phyloP scores from a whole-genome alignment of 352 stramenopile species.

The Pythium apleroticum region DNA sequence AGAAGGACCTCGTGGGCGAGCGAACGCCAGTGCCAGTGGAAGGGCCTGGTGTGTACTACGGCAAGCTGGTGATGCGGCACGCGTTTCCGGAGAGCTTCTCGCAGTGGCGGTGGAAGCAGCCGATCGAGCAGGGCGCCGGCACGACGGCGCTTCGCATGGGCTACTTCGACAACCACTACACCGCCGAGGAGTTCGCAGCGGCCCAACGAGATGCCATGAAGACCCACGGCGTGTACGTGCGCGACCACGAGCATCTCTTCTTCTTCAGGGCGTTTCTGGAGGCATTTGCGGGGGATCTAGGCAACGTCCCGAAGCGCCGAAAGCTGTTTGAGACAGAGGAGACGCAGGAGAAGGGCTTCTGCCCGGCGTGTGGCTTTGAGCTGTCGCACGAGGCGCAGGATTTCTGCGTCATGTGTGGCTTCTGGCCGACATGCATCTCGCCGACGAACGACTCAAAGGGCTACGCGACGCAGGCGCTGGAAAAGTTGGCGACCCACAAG shows the following conservation, averaged over 20 bases:
- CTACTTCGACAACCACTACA: slow-evolving; percentile 56
- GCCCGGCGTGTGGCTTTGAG: slow-evolving; percentile 43
- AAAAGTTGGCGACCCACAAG: slow-evolving; percentile 30
- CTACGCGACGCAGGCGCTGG: slow-evolving; percentile 48
- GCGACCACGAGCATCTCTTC: slow-evolving; percentile 67
- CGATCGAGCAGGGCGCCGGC: slow-evolving; percentile 83
- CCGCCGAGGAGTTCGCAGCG: slow-evolving; percentile 36
- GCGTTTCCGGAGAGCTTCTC: slow-evolving; percentile 82
- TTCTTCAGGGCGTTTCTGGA: slow-evolving; percentile 65
- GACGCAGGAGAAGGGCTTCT: slow-evolving; percentile 24
- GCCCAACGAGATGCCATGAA: slow-evolving; percentile 34
- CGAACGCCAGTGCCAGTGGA: slow-evolving; percentile 56
- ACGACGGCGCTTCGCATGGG: slow-evolving; percentile 67
- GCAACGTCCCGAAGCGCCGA: slow-evolving; percentile 40
- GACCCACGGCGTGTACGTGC: slow-evolving; percentile 52
- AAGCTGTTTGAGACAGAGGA: background rate
- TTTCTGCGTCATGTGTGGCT: slow-evolving; percentile 64
- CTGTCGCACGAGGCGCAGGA: slow-evolving; percentile 48
- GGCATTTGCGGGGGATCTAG: slow-evolving; percentile 50
- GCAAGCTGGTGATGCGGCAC: slow-evolving; percentile 84
- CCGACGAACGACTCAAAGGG: slow-evolving; percentile 53
- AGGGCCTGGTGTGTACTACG: slow-evolving; percentile 43
- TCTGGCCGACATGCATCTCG: slow-evolving; percentile 60
- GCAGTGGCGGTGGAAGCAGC: slow-evolving; percentile 87
- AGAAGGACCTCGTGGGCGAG: slow-evolving; percentile 64